Percentiles rank a stretch among this genome's conserved stretches.
Evolutionary conservation across 2,329 filamentous ascomycete genomes (phyloP).

Genomic region (Pseudocercospora pini-densiflorae): DNA sequence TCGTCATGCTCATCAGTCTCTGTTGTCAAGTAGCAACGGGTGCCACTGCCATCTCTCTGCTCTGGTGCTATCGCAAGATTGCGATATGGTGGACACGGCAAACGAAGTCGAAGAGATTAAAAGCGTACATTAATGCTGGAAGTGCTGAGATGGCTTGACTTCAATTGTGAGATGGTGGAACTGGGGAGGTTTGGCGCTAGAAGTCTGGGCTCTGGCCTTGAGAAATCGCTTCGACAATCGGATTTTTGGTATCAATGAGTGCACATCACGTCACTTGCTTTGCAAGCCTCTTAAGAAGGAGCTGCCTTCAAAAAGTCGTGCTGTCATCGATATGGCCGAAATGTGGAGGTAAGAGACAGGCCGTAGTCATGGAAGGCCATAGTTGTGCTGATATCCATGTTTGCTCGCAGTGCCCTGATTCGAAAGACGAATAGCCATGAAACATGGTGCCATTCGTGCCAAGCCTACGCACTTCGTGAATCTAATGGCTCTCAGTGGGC

Average conservation of each 20-base stretch:
- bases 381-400: background rate
- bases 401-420: background rate
- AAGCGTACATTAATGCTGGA: no score
- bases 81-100: no score
- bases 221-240: background rate
- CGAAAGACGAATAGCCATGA: background rate
- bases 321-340: background rate
- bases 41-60: background rate
- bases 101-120: no score
- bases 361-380: background rate
- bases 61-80: background rate
- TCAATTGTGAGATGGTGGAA: background rate
- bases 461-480: background rate
- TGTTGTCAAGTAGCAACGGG: no score
- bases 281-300: background rate
- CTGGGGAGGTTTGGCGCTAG: background rate
- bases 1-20: no score
- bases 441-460: background rate
- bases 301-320: background rate
- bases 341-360: slow-evolving; percentile 2
- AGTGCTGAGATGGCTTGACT: background rate
- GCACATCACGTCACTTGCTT: background rate
- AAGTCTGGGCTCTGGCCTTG: background rate
- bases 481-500: background rate
- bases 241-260: background rate